Evolutionary conservation across 2,329 filamentous ascomycete species (phyloP).

Genomic region (Calycina marina): DNA sequence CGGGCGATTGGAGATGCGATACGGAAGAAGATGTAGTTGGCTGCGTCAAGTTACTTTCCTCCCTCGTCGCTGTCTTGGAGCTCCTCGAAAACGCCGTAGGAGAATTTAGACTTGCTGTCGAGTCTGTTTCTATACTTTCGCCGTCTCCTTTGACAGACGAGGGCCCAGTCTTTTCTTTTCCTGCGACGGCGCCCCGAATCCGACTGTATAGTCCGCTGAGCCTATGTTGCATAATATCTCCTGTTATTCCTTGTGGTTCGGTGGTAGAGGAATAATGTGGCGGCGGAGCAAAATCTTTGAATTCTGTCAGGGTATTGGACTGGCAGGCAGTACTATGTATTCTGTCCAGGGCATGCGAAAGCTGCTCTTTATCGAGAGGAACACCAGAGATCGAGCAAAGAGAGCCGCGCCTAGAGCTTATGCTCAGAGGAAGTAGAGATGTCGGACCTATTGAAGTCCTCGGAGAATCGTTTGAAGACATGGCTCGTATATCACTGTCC

Average conservation of each 20-base stretch:
- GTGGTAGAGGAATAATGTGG: conserved; percentile 40
- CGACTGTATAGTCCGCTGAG: conserved; percentile 81
- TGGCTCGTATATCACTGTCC: too few relatives aligned
- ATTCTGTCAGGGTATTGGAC: conserved; percentile 73
- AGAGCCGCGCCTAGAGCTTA: conserved; percentile 28
- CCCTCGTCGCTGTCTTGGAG: conserved; percentile 27
- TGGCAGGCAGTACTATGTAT: conserved; percentile 85
- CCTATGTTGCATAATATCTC: conserved; percentile 69
- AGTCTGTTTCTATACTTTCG: conserved; percentile 28
- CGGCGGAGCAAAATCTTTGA: conserved; percentile 76
- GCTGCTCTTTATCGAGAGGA: conserved; percentile 55
- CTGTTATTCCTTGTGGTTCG: conserved; percentile 56
- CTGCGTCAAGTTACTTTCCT: conserved; percentile 24
- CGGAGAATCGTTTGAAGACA: conserved; percentile 20
- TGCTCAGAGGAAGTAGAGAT: conserved; percentile 12
- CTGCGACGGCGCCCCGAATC: conserved; percentile 66
- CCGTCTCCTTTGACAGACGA: conserved; percentile 25
- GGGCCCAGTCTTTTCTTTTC: conserved; percentile 34
- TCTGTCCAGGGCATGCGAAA: conserved; percentile 66
- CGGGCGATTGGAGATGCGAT: conserved; percentile 18
- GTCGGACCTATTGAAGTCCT: conserved; percentile 9
- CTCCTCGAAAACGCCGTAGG: conserved; percentile 28
- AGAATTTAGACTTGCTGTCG: conserved; percentile 29
- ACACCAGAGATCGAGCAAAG: conserved; percentile 32
- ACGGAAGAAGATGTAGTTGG: conserved; percentile 19